These are phyloP conservation scores for Mycocentrospora acerina DNA, from an alignment of 2,329 filamentous ascomycete species.

Conservation along the genomic window DNA sequence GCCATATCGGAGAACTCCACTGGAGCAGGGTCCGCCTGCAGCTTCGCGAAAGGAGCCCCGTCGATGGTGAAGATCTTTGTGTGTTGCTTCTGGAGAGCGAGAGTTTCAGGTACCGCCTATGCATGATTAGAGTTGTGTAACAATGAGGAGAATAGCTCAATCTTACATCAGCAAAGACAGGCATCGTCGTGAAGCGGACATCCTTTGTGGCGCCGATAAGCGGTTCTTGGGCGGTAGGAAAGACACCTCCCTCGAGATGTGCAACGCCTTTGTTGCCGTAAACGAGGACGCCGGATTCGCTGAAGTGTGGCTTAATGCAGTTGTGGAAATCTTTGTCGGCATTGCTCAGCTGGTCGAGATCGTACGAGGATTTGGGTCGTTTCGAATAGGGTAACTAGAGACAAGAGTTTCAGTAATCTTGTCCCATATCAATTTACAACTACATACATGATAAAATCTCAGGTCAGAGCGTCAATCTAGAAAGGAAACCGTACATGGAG, in stretches of 20 bases:
- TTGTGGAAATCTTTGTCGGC: conserved; percentile 69
- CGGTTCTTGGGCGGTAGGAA: conserved; percentile 57
- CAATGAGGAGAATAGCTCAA: not conserved
- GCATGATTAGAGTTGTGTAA: conserved; percentile 14
- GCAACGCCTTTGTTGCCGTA: conserved; percentile 55
- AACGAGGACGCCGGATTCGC: conserved; percentile 70
- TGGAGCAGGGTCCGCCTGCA: conserved; percentile 51
- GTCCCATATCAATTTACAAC: conserved; percentile 44
- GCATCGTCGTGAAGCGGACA: conserved; percentile 65
- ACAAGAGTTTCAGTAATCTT: conserved; percentile 42
- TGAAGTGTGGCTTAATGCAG: conserved; percentile 78
- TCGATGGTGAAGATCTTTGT: conserved; percentile 49
- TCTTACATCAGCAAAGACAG: conserved; percentile 48
- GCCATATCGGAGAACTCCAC: conserved; percentile 56
- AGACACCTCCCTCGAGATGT: conserved; percentile 50
- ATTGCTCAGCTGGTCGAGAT: conserved; percentile 64
- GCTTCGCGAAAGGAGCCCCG: conserved; percentile 61
- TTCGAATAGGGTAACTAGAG: conserved; percentile 85
- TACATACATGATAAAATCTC: conserved; percentile 45
- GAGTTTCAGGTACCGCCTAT: conserved; percentile 58
- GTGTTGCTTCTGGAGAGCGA: conserved; percentile 58
- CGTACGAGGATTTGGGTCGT: conserved; percentile 67
- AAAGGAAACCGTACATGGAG: conserved; percentile 34
- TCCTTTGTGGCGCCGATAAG: conserved; percentile 66
- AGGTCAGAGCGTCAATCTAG: conserved; percentile 34